Evolutionary conservation across 2,329 filamentous ascomycete genomes (phyloP).

Genomic region (Calonectria fujianensis): DNA sequence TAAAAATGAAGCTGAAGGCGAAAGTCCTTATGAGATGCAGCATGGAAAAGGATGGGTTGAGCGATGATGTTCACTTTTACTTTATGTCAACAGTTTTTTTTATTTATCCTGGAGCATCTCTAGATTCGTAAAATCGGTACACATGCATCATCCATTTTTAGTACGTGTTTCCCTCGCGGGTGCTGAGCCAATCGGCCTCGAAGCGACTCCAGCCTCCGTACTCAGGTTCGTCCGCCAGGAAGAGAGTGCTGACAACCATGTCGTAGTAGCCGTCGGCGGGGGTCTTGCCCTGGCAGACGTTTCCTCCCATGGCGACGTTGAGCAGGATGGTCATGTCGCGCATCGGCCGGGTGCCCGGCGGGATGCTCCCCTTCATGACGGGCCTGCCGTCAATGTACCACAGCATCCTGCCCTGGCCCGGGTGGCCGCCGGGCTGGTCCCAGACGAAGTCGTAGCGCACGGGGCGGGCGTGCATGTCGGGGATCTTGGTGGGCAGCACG

Average conservation of each 20-base stretch:
- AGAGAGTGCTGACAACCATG: constrained; percentile 71
- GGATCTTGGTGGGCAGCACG: constrained; percentile 70
- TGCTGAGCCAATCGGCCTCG: constrained; percentile 68
- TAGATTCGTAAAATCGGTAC: not conserved
- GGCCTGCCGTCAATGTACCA: constrained; percentile 76
- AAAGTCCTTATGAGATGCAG: constrained; percentile 2
- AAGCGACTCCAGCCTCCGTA: constrained; percentile 73
- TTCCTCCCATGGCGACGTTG: constrained; percentile 78
- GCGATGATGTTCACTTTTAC: not conserved
- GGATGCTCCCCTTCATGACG: constrained; percentile 74
- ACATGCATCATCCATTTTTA: constrained; percentile 37
- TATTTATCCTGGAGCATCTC: constrained; percentile 8
- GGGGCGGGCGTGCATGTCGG: constrained; percentile 66
- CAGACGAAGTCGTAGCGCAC: constrained; percentile 75
- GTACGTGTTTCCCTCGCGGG: constrained; percentile 58
- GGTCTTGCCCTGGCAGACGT: constrained; percentile 71
- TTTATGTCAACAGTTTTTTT: not conserved
- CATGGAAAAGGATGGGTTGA: not conserved
- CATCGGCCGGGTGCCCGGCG: constrained; percentile 71
- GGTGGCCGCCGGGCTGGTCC: constrained; percentile 67
- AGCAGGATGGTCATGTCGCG: constrained; percentile 74
- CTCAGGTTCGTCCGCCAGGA: constrained; percentile 70
- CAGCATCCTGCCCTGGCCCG: constrained; percentile 68
- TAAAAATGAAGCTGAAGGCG: constrained; percentile 6
- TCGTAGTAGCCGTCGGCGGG: constrained; percentile 74